phyloP scores from a whole-genome alignment of 2,329 filamentous ascomycete species.

The Ceratocystis cacaofunesta region DNA sequence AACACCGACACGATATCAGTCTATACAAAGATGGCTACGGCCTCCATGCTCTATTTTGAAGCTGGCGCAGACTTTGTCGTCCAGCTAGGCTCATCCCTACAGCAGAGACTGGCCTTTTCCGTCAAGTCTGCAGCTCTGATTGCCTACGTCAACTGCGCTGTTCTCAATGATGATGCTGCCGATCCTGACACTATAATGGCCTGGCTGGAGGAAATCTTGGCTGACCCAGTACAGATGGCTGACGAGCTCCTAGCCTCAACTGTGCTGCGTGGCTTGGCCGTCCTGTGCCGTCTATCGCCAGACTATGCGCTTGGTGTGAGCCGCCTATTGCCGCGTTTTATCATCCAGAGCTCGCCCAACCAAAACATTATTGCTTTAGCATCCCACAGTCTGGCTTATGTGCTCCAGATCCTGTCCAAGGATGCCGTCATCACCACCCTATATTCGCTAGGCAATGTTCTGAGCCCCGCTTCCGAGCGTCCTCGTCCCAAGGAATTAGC shows the following conservation, averaged over 20 bases:
- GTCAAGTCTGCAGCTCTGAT: slow-evolving; percentile 73
- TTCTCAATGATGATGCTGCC: slow-evolving; percentile 67
- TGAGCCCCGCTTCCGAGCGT: slow-evolving; percentile 55
- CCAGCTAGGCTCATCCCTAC: slow-evolving; percentile 67
- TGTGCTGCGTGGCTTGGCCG: slow-evolving; percentile 65
- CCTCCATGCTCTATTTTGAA: slow-evolving; percentile 76
- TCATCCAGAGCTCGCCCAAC: slow-evolving; percentile 67
- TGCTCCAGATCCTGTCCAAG: slow-evolving; percentile 69
- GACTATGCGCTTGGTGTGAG: slow-evolving; percentile 61
- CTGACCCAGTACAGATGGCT: slow-evolving; percentile 67
- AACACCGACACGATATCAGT: slow-evolving; percentile 45
- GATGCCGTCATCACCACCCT: slow-evolving; percentile 90
- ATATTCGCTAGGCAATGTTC: slow-evolving; percentile 89
- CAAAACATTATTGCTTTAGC: slow-evolving; percentile 58
- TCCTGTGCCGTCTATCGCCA: slow-evolving; percentile 63
- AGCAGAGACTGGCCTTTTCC: slow-evolving; percentile 72
- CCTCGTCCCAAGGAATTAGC: slow-evolving; percentile 26
- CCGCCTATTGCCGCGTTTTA: slow-evolving; percentile 66
- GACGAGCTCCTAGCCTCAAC: slow-evolving; percentile 62
- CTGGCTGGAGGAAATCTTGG: slow-evolving; percentile 74
- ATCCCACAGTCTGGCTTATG: slow-evolving; percentile 68
- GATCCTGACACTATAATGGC: slow-evolving; percentile 64
- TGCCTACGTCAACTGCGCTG: slow-evolving; percentile 70
- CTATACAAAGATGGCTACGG: slow-evolving; percentile 57
- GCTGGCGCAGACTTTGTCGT: slow-evolving; percentile 74